Percentiles rank a stretch among this genome's conserved stretches.
Conservation (phyloP, 2,329 filamentous ascomycete species). For the Talaromyces albobiverticillius region DNA sequence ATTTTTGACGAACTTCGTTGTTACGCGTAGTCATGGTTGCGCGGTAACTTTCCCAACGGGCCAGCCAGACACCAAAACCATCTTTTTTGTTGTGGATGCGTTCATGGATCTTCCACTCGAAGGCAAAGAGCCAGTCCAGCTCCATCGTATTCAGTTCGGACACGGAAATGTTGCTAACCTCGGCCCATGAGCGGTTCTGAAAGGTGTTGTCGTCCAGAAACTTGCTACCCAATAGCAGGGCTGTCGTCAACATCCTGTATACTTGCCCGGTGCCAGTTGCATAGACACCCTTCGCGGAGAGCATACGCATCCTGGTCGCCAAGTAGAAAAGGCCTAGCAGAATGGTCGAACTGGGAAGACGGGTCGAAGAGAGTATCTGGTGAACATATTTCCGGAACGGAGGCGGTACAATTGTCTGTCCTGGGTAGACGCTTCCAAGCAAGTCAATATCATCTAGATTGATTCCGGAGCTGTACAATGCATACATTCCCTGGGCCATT, state of each 20-base stretch:
- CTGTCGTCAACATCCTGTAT: conserved; percentile 83
- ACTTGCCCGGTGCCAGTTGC: conserved; percentile 65
- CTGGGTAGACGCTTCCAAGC: conserved; percentile 61
- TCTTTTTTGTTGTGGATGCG: conserved; percentile 72
- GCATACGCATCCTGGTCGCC: conserved; percentile 74
- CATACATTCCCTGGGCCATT: conserved; percentile 75
- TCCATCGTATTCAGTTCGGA: conserved; percentile 81
- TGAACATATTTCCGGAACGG: conserved; percentile 89
- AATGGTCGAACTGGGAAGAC: conserved; percentile 87
- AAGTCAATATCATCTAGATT: conserved; percentile 62
- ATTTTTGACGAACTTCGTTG: conserved; percentile 46
- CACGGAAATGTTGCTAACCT: conserved; percentile 87
- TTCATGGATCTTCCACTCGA: conserved; percentile 82
- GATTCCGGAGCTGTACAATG: conserved; percentile 54
- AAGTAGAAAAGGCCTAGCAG: conserved; percentile 87
- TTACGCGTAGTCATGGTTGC: conserved; percentile 47
- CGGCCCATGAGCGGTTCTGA: conserved; percentile 94
- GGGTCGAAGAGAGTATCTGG: conserved; percentile 84
- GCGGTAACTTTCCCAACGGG: conserved; percentile 65
- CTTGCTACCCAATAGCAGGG: conserved; percentile 85
- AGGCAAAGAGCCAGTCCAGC: conserved; percentile 79
- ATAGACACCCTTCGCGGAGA: conserved; percentile 57
- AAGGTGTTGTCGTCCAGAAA: conserved; percentile 97
- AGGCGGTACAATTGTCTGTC: conserved; percentile 61
- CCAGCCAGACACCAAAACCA: conserved; percentile 64